Evolutionary conservation across 169 alveolate genomes (phyloP).

Genomic region (Hammondia hammondi): DNA sequence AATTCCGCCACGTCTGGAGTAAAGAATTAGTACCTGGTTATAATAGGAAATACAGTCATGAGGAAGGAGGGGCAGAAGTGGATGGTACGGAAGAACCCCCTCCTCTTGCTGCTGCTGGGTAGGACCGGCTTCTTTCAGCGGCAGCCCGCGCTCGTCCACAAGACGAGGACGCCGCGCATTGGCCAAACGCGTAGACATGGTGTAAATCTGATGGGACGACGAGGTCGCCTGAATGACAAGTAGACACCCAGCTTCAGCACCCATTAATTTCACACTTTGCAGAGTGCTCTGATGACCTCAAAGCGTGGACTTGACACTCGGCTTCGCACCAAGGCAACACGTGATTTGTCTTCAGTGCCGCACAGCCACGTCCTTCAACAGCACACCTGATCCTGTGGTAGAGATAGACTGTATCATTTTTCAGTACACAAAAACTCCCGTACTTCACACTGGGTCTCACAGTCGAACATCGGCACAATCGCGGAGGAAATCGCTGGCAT

Average conservation of each 20-base stretch:
- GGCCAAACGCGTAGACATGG: slow-evolving; percentile 54
- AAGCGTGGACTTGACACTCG: neutral
- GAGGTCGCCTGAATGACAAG: slow-evolving; percentile 32
- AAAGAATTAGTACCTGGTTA: slow-evolving; percentile 2
- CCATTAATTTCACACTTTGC: neutral
- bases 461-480: no score
- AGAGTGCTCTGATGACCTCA: neutral
- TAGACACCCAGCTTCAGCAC: neutral
- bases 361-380: no score
- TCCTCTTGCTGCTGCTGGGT: slow-evolving; percentile 39
- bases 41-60: slow-evolving; percentile 45
- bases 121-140: neutral
- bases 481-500: no score
- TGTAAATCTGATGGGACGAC: slow-evolving; percentile 45
- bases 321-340: neutral
- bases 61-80: slow-evolving; percentile 47
- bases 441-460: no score
- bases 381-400: no score
- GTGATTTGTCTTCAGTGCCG: no score
- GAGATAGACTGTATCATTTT: no score
- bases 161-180: slow-evolving; percentile 57
- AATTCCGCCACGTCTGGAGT: no score
- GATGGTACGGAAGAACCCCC: slow-evolving; percentile 51
- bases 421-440: no score
- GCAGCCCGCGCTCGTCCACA: neutral